Evolutionary conservation across 495 filamentous ascomycete species (phyloP), one percentile per base, ranked within the genome.

Genomic region (Podospora comata): DNA sequence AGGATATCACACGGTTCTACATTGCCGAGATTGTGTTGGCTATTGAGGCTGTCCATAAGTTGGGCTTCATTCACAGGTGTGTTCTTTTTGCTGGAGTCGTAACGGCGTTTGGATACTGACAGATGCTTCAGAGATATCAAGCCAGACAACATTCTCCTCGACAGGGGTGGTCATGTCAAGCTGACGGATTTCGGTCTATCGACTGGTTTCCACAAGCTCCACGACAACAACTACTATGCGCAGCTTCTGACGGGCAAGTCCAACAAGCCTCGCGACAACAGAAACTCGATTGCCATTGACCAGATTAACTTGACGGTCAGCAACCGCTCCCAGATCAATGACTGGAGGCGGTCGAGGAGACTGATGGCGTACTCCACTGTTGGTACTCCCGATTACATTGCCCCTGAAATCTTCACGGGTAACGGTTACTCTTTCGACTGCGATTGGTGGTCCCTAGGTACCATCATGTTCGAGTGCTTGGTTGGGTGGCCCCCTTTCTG

Each of bases 401-500:
- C 95, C 0, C 95, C 95, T 2, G 95, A 99, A 75, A 98, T 99
- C 71, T 99, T 99, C 80, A 93, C 90, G 32, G 93, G 95, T 53
- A 90, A 96, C 73, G 95, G 95, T 56, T 99, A 99, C 79, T 90
- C 91, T 56, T 96, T 92, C 72, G 89, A 94, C 74, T 99, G 95
- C 74, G 95, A 99, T 84, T 99, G 95, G 95, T 99, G 95, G 95
- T 93, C 90, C 44, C 85, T 99, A 34, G 95, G 95, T 67, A 97
- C 95, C 39, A 99, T 99, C 81, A 99, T 98, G 95, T 99, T 98
- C 73, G 95, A 99, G 78, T 99, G 95, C 82, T 86, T 98, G 61
- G 93, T 99, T 68, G 95, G 95, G 66, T 99, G 95, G 95, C 95
- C 95, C 64, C 95, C 95, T 5, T 99, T 99, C 88, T 99, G 95